Evolutionary conservation across 306 rosid genomes (phyloP), one percentile per base, ranked within the genome.

Genomic region (Sophora flavescens): DNA sequence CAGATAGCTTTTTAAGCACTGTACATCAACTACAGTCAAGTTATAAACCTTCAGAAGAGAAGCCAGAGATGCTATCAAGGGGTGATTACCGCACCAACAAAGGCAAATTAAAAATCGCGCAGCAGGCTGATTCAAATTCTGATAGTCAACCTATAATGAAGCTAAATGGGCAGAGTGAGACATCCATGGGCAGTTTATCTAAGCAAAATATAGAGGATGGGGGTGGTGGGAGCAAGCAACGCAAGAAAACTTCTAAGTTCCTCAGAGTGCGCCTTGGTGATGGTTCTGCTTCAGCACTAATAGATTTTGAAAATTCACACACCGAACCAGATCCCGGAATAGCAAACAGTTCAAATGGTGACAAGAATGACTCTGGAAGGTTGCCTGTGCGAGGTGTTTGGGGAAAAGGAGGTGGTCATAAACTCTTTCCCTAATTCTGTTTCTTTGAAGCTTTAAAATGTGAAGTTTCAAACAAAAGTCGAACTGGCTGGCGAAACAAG

Each of bases 321-420:
- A n/a, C 60, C 2, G 84, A 73, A n/a, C 18, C 86, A 16, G 89
- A 85, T 79, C 54, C 68, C 0, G 87, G 81, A 64, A 63, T 76
- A 60, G 51, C 56, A 3, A 78, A 82, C 10, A 75, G 32, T 41
- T 67, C 54, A 42, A 84, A 86, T 68, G 89, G 70, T 18, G 71
- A 72, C 70, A 58, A 59, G 38, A 70, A 86, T 76, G 58, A 81
- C 10, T 16, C 75, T 8, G 92, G 88, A 73, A 96, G 87, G 63
- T 80, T 83, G 66, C 97, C 98, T 39, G 93, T 84, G 5, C 88
- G 87, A 18, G 97, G 98, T 63, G 99, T 95, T 48, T 95, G 99
- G 99, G 81, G 87, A 73, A 92, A 62, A 3, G 91, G 91, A 15
- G 96, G 93, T 26, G 92, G 83, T 33, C 86, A 88, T 0, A 92